Evolutionary conservation across 371 early-diverging fungal species (phyloP).

Genomic region (Mortierella sp.): DNA sequence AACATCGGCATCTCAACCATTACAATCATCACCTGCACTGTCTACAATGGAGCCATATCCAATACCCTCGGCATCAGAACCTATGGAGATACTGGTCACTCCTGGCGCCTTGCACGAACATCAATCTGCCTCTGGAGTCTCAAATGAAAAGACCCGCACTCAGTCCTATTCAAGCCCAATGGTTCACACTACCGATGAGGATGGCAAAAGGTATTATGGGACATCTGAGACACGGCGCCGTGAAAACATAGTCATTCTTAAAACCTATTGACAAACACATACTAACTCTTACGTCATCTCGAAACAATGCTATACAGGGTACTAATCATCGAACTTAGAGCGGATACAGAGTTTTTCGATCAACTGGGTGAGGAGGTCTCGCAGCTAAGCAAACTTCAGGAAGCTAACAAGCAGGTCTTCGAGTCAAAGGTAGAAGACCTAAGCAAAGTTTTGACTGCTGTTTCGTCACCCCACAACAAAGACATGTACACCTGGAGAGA

Average conservation of each 20-base stretch:
- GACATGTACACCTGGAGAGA: conserved; percentile 83
- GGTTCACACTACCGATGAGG: conserved; percentile 33
- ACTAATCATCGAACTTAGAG: conserved; percentile 67
- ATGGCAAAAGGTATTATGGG: conserved; percentile 46
- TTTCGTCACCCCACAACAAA: conserved; percentile 70
- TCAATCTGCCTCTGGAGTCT: background rate
- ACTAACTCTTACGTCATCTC: background rate
- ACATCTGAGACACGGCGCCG: background rate
- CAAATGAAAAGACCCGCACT: background rate
- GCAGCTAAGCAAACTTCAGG: conserved; percentile 59
- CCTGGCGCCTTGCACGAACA: conserved; percentile 24
- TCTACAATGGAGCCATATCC: background rate
- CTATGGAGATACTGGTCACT: conserved; percentile 34
- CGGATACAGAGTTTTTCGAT: conserved; percentile 73
- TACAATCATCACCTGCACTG: background rate
- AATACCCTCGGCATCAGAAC: background rate
- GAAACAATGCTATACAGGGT: conserved; percentile 34
- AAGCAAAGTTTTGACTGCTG: conserved; percentile 60
- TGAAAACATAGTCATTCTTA: background rate
- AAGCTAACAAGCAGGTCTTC: conserved; percentile 57
- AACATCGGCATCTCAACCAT: background rate
- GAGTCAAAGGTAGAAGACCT: conserved; percentile 63
- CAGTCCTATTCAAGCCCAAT: background rate
- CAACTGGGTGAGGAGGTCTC: conserved; percentile 64
- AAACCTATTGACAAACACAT: background rate